Conservation (phyloP, 495 filamentous ascomycete genomes). For the Penicillium crystallinum region DNA sequence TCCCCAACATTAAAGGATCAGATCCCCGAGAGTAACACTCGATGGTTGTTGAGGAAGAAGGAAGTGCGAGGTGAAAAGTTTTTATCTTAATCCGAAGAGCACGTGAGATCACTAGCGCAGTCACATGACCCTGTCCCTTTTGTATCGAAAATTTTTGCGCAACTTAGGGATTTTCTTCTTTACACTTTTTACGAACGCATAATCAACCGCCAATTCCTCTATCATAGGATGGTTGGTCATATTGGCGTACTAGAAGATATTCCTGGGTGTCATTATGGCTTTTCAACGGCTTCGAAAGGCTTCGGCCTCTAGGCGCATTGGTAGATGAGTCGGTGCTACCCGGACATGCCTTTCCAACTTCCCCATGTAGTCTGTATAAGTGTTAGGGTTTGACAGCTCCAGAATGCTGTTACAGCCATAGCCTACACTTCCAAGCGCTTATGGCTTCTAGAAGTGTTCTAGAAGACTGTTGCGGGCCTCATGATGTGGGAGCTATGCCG, state of each 20-base stretch:
- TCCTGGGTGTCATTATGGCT: slow-evolving; percentile 26
- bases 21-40: neutral
- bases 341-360: slow-evolving; percentile 34
- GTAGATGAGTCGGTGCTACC: slow-evolving; percentile 40
- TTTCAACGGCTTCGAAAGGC: slow-evolving; percentile 26
- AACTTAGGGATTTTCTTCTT: slow-evolving; percentile 24
- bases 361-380: neutral
- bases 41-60: neutral
- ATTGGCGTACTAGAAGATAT: slow-evolving; percentile 49
- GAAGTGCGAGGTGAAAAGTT: neutral
- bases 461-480: neutral
- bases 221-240: slow-evolving; percentile 49
- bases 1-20: slow-evolving; percentile 6
- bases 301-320: slow-evolving; percentile 27
- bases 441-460: neutral
- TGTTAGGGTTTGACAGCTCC: too few relatives aligned
- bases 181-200: slow-evolving; percentile 50
- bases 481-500: neutral
- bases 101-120: neutral
- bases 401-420: neutral
- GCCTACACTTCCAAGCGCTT: neutral
- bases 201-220: slow-evolving; percentile 50
- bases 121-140: slow-evolving; percentile 19
- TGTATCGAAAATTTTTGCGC: slow-evolving; percentile 17
- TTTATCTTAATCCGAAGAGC: neutral